These are phyloP conservation scores for Tausonia pullulans DNA, from an alignment of 1,284 basidiomycete genomes.

Conservation along the genomic window DNA sequence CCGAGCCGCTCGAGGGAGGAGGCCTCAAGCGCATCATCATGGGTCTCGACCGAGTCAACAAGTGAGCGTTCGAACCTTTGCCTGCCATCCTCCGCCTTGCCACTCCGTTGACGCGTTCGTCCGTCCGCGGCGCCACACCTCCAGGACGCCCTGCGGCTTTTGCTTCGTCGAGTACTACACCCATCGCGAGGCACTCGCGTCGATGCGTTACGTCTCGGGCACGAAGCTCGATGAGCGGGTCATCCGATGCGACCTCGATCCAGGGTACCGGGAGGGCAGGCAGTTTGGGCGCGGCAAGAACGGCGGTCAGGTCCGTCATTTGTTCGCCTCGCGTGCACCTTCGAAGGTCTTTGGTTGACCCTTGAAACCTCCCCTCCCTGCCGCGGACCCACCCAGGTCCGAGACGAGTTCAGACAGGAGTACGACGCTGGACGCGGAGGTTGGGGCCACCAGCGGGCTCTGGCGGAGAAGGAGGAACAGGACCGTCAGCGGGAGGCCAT, in stretches of 20 bases:
- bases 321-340: not conserved
- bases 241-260: conserved; percentile 93
- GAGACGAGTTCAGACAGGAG: conserved; percentile 94
- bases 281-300: conserved; percentile 96
- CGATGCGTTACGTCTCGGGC: conserved; percentile 86
- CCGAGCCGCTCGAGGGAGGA: conserved; percentile 77
- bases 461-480: conserved; percentile 62
- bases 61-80: conserved; percentile 39
- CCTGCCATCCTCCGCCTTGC: not conserved
- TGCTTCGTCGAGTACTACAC: conserved; percentile 99
- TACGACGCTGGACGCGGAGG: conserved; percentile 93
- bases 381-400: conserved; percentile 37
- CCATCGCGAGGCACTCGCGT: conserved; percentile 83
- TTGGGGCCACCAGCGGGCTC: conserved; percentile 70
- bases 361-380: not conserved
- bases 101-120: conserved; percentile 19
- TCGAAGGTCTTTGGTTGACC: not conserved
- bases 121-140: not conserved
- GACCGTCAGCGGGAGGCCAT: conserved; percentile 64
- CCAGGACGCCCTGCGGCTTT: conserved; percentile 94
- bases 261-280: conserved; percentile 93
- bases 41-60: conserved; percentile 92
- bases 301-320: conserved; percentile 58
- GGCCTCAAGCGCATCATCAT: conserved; percentile 98
- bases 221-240: conserved; percentile 99